A percentile compares a stretch with the other conserved stretches of the same genome.
These are phyloP conservation scores for Sclerotinia glacialis DNA, from an alignment of 2,329 filamentous ascomycete genomes.

Conservation along the genomic window DNA sequence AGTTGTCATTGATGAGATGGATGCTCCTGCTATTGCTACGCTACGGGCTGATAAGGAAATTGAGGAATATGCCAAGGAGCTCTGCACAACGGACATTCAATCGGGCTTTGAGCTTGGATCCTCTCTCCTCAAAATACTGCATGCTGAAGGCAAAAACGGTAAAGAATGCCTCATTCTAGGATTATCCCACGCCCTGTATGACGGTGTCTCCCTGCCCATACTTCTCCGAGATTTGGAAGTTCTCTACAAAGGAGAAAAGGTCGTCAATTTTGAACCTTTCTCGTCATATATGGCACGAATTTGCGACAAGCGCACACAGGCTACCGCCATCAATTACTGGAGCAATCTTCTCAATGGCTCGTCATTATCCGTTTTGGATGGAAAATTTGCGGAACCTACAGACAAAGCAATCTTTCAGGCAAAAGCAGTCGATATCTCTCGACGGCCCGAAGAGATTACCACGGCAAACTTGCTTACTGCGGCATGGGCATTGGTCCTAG, in stretches of 20 bases:
- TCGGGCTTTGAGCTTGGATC: slow-evolving; percentile 42
- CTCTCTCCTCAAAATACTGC: slow-evolving; percentile 40
- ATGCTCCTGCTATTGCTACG: slow-evolving; percentile 34
- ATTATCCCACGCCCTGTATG: slow-evolving; percentile 58
- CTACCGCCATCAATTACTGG: slow-evolving; percentile 44
- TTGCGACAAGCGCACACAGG: slow-evolving; percentile 32
- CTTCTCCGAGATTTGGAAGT: slow-evolving; percentile 29
- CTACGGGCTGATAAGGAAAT: slow-evolving; percentile 36
- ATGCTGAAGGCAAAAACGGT: slow-evolving; percentile 29
- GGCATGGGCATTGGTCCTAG: slow-evolving; percentile 45
- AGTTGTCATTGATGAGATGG: slow-evolving; percentile 40
- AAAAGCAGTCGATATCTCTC: slow-evolving; percentile 29
- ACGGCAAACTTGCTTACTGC: slow-evolving; percentile 45
- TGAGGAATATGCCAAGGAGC: slow-evolving; percentile 36
- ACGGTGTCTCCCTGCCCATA: slow-evolving; percentile 57
- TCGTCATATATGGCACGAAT: slow-evolving; percentile 41
- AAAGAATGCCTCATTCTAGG: slow-evolving; percentile 43
- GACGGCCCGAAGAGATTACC: slow-evolving; percentile 41
- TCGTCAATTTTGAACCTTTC: slow-evolving; percentile 41
- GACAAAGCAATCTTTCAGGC: slow-evolving; percentile 40
- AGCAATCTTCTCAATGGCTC: slow-evolving; percentile 43
- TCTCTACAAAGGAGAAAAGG: slow-evolving; percentile 39
- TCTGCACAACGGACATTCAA: slow-evolving; percentile 41
- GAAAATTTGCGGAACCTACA: slow-evolving; percentile 21
- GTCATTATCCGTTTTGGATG: slow-evolving; percentile 24